Base-by-base conservation (phyloP, 345 rosid genomes). In the Eucalyptus fibrosa region DNA sequence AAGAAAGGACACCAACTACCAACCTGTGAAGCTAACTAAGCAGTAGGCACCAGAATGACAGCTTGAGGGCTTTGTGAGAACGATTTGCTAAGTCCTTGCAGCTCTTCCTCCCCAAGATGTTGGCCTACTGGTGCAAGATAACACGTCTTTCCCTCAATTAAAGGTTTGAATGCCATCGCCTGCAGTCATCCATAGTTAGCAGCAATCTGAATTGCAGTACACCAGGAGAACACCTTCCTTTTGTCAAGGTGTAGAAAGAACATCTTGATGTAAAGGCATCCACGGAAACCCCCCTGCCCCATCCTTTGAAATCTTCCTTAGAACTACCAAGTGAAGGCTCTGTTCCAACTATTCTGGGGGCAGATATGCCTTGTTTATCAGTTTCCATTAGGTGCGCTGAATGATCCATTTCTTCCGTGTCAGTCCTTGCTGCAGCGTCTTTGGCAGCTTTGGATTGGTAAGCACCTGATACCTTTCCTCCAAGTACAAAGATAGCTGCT, bases 21-120 rank as follows among this genome's bases (percentile, higher is more conserved):
- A 87, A 97, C 99, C 96, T 97, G 99, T 83, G 98, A 96, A 69
- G 98, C 99, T 93, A 97, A 90, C 95, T 97, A 97, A 90, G 97
- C 95, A 17, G 99, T 96, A 49, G 97, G 99, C 87, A 93, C 98
- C 88, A 97, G 89, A 89, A 96, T 90, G 92, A 97, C 93, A 19
- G 93, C 95, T 88, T 93, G 95, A 92, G 98, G 99, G 92, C 96
- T 94, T 50, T 88, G 91, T 55, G 96, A 88, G 87, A 93, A 92
- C 23, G 96, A 92, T 89, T 94, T 92, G 90, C 95, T 92, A 87
- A 88, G 91, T 91, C 97, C 97, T 91, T 95, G n/a, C 69, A 95
- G 94, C 91, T 97, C 99, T 90, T 97, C 98, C 91, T 95, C 94
- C 92, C 98, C 94, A 88, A 97, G 95, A 90, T 93, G 94, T 92